A percentile compares a stretch with the other conserved stretches of the same genome.
These are phyloP conservation scores for Medicago truncatula DNA, from an alignment of 306 rosid species.

Conservation along the genomic window MtrunA17r5.0-ANR NC_053042.1:41422501-41423000, in stretches of 20 bases:
- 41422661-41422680: constrained; percentile 21
- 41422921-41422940: constrained; percentile 37
- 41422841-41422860: neutral
- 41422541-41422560: constrained; percentile 47
- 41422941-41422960: constrained; percentile 51
- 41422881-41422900: constrained; percentile 35
- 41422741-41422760: neutral
- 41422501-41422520: constrained; percentile 28
- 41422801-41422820: neutral
- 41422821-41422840: constrained; percentile 12
- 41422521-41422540: constrained; percentile 57
- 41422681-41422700: constrained; percentile 24
- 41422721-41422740: neutral
- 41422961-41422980: constrained; percentile 47
- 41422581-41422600: constrained; percentile 38
- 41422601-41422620: constrained; percentile 36
- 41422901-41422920: constrained; percentile 35
- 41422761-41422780: neutral
- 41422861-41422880: constrained; percentile 9
- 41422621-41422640: constrained; percentile 16
- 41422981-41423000: constrained; percentile 43
- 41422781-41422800: neutral
- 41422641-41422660: constrained; percentile 45
- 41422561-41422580: constrained; percentile 42
- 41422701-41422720: neutral